A percentile compares a stretch with the other conserved stretches of the same genome.
Evolutionary conservation across 2,329 filamentous ascomycete species (phyloP).

Genomic region (Simplicillium sp.): DNA sequence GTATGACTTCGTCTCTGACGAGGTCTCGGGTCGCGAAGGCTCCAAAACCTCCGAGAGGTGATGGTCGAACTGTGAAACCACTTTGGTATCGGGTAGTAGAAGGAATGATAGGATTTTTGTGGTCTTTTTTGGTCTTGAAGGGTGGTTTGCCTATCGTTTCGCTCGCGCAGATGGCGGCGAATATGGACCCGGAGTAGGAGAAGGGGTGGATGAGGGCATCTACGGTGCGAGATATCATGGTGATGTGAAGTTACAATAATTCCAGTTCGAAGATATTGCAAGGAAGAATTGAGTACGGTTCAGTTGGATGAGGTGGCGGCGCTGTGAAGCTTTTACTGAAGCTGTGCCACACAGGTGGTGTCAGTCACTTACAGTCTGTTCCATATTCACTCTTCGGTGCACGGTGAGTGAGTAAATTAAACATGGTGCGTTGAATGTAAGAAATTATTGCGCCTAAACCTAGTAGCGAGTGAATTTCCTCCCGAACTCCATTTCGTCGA

Average conservation of each 20-base stretch:
- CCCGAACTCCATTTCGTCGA: no score
- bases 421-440: no score
- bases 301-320: no score
- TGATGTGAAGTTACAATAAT: neutral
- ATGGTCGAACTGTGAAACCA: conserved; percentile 28
- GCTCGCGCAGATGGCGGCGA: neutral
- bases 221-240: neutral
- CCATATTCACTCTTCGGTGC: no score
- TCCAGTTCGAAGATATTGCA: no score
- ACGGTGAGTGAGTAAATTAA: no score
- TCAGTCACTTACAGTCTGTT: no score
- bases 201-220: conserved; percentile 3
- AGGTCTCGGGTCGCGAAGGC: conserved; percentile 34
- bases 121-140: neutral
- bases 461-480: no score
- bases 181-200: neutral
- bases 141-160: neutral
- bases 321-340: no score
- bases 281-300: no score
- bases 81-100: neutral
- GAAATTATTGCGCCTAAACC: no score
- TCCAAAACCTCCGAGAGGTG: conserved; percentile 33
- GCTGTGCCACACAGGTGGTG: no score
- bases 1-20: conserved; percentile 25
- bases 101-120: neutral